Evolutionary conservation across 768 basidiomycete species (phyloP).

Genomic region (Leccinum pellstonianum): DNA sequence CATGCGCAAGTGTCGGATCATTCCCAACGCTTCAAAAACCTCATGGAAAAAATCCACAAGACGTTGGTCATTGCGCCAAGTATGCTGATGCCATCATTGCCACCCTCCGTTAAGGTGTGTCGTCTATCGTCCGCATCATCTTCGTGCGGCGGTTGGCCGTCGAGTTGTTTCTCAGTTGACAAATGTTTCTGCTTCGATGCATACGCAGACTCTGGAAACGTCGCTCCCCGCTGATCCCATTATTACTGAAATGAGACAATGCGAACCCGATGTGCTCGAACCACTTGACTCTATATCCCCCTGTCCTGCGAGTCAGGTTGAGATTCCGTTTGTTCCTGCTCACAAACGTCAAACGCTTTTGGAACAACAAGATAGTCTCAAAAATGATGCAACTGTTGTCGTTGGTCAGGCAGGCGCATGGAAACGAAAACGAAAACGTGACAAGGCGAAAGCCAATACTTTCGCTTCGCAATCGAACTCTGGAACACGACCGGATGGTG

Average conservation of each 20-base stretch:
- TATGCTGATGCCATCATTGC: constrained; percentile 34
- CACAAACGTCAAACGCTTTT: constrained; percentile 44
- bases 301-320: constrained; percentile 49
- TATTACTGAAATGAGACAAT: constrained; percentile 3
- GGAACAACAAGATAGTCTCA: constrained; percentile 20
- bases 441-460: constrained; percentile 14
- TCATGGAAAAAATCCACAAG: constrained; percentile 67
- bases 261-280: neutral
- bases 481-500: constrained; percentile 1
- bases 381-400: constrained; percentile 67
- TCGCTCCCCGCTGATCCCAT: neutral
- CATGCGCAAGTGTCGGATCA: constrained; percentile 3
- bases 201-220: constrained; percentile 8
- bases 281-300: constrained; percentile 21
- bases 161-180: constrained; percentile 6
- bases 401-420: constrained; percentile 65
- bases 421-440: constrained; percentile 57
- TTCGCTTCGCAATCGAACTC: constrained; percentile 1
- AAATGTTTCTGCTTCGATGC: neutral
- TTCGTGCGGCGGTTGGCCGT: constrained; percentile 1
- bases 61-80: constrained; percentile 60
- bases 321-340: constrained; percentile 78
- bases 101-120: constrained; percentile 17
- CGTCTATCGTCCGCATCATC: constrained; percentile 2
- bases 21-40: constrained; percentile 44